phyloP scores from a whole-genome alignment of 352 stramenopile species.

The Saprolegnia parasitica region DNA sequence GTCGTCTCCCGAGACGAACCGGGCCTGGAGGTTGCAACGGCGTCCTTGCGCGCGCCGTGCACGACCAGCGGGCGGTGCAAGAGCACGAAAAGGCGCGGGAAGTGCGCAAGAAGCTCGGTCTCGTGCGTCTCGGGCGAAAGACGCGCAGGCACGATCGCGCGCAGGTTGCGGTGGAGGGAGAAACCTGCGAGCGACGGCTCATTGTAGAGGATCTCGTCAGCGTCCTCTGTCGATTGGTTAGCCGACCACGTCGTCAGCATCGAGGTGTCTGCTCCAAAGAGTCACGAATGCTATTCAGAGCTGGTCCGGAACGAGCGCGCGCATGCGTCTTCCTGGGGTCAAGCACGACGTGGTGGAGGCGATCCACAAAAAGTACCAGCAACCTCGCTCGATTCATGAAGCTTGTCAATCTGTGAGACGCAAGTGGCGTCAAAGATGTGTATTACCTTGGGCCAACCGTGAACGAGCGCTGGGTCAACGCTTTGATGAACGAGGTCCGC shows the following conservation, averaged over 20 bases:
- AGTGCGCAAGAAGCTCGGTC: too few species aligned
- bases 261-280: not conserved
- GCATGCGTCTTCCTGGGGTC: not conserved
- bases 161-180: constrained; percentile 15
- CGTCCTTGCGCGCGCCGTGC: too few species aligned
- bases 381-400: not conserved
- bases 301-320: not conserved
- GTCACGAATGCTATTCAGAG: not conserved
- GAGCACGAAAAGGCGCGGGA: too few species aligned
- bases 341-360: constrained; percentile 9
- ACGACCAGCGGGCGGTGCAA: too few species aligned
- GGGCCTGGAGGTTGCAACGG: too few species aligned
- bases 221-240: not conserved
- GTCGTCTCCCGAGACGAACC: not conserved
- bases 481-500: too few species aligned
- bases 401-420: too few species aligned
- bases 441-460: too few species aligned
- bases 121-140: constrained; percentile 29
- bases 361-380: not conserved
- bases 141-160: constrained; percentile 30
- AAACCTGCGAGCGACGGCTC: constrained; percentile 12
- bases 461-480: too few species aligned
- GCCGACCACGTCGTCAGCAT: not conserved
- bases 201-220: not conserved
- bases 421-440: too few species aligned